Evolutionary conservation across 2,329 filamentous ascomycete genomes (phyloP), one percentile per base, ranked within the genome.

Genomic region (Capronia coronata): DNA sequence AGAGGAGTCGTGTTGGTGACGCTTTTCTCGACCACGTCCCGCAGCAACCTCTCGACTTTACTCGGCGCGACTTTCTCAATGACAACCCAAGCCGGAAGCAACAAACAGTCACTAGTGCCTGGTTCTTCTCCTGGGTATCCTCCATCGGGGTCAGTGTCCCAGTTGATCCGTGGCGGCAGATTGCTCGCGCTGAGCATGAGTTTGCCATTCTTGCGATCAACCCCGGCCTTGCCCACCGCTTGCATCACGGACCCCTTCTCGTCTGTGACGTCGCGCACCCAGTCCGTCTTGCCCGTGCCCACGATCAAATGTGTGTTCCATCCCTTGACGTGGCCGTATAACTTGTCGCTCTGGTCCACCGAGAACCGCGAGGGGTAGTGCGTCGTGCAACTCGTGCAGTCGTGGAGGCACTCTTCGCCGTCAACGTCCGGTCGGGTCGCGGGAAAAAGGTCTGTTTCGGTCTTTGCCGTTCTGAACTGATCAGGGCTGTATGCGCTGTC

Each of bases 251-350:
- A 88, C 4, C 85, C 86, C 68, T 86, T 83, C 73, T 97, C 93
- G 64, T 97, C 86, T 49, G 79, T 81, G 39, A 95, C 87, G 71
- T 94, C 85, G 52, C 87, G 73, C 63, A 91, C 85, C 93, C 93
- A 98, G 69, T 98, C 93, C 21, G 83, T 78, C 78, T 96, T 95
- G 54, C 89, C 87, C n/a, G 93, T 98, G 19, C 88, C 93, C 13
- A 97, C 88, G 25, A 98, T 73, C 54, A 95, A 65, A 69, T 98
- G 93, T 16, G 89, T 93, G 62, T 80, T 83, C 86, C 88, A 97
- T 29, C 82, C 87, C 63, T 88, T 86, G 55, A 96, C 79, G 51
- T 86, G 75, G 1, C 91, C 93, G 64, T 94, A 97, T 42, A 98
- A 71, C 61, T 82, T 73, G 64, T 95, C 88, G 5, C 76, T 71